phyloP scores from a whole-genome alignment of 495 filamentous ascomycete species.

The Oidiodendron maius region DNA sequence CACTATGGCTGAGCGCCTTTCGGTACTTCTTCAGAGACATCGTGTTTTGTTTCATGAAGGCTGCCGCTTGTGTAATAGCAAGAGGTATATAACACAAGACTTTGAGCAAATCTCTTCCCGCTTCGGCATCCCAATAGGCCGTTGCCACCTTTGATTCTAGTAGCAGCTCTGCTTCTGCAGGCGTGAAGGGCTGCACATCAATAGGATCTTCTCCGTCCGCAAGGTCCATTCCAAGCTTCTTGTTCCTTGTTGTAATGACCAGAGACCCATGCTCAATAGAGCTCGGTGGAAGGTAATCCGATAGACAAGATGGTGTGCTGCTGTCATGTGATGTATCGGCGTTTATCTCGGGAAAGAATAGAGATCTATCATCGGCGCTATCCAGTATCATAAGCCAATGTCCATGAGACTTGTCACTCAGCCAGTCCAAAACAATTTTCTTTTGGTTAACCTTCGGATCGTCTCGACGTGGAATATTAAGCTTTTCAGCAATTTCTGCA shows the following conservation, averaged over 20 bases:
- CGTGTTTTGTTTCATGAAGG: conserved; percentile 9
- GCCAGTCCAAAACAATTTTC: conserved; percentile 30
- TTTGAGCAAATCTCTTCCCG: conserved; percentile 2
- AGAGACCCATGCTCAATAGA: conserved; percentile 28
- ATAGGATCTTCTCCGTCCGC: background rate
- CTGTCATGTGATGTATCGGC: background rate
- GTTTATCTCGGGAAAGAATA: background rate
- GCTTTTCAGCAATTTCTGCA: conserved; percentile 31
- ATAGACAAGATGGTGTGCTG: conserved; percentile 21
- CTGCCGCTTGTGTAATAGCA: conserved; percentile 18
- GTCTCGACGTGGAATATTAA: conserved; percentile 24
- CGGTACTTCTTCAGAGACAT: conserved; percentile 24
- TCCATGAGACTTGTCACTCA: conserved; percentile 28
- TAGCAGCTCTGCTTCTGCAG: conserved; percentile 11
- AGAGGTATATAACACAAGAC: conserved; percentile 13
- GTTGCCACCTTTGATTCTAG: conserved; percentile 28
- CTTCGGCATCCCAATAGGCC: conserved; percentile 22
- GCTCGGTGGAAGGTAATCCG: conserved; percentile 31
- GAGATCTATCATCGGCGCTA: conserved; percentile 38
- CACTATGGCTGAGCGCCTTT: conserved; percentile 25
- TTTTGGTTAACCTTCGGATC: conserved; percentile 30
- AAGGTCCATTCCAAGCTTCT: conserved; percentile 19
- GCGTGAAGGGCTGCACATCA: conserved; percentile 1
- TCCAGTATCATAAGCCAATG: conserved; percentile 41
- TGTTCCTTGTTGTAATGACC: conserved; percentile 29